Evolutionary conservation across 257 asterid genomes (phyloP), one percentile per base, ranked within the genome.

Genomic region (Cynanchum wilfordii): DNA sequence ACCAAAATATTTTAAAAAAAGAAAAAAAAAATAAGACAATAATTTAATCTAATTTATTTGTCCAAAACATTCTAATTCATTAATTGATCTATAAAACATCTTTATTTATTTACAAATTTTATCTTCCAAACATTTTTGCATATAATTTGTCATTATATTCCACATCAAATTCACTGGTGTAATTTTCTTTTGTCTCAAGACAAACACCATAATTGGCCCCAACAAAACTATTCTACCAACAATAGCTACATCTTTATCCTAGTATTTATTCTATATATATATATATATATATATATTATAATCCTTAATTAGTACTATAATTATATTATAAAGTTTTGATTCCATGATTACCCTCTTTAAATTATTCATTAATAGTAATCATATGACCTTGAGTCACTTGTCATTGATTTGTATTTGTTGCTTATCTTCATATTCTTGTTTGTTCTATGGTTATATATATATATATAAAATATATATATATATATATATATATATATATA

Each of bases 191-290:
- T 12, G 40, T 27, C 36, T 42, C 12, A 22, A 24, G 54, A 20
- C 33, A 66, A n/a, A 42, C 30, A 66, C 27, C 2, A 66, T 66
- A 66, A 27, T 45, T 22, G 70, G 51, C 29, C 68, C 2, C 30
- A 65, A 40, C 69, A 65, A 65, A 25, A 64, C 29, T 40, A 65
- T 65, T 38, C 29, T 50, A 38, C n/a, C 40, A 38, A 36, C 69
- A 63, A 38, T 36, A 40, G 0, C 49, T 9, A 40, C 3, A 12
- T 42, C 12, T 66, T 10, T n/a, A 58, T 58, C 40, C 27, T 7
- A 40, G 10, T 33, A 40, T 40, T 40, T 40, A 40, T 40, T 40
- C 9, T 40, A 40, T 40, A 40, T 40, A 40, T 40, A 38, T 2
- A 38, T 38, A 40, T 40, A 40, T 40, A 7, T 40, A 33, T 40